A percentile compares a stretch with the other conserved stretches of the same genome.
phyloP scores from a whole-genome alignment of 768 basidiomycete genomes.

The Candolleomyces eurysporus region DNA sequence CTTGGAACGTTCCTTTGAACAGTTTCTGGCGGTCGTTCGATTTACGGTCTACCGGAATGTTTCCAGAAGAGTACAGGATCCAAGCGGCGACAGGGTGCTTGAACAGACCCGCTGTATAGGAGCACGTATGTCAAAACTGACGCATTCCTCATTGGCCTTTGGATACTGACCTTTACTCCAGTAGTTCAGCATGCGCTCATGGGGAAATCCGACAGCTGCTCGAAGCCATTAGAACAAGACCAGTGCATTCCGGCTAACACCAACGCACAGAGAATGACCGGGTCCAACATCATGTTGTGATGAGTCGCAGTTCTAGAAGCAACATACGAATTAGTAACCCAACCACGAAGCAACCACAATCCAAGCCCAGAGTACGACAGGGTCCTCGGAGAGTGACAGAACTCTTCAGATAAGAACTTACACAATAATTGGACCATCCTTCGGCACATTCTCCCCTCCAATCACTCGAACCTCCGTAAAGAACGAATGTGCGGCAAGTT shows the following conservation, averaged over 20 bases:
- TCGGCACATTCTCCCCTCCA: slow-evolving; percentile 85
- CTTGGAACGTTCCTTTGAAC: slow-evolving; percentile 88
- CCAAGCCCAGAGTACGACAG: neutral
- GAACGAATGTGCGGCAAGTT: slow-evolving; percentile 78
- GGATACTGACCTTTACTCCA: slow-evolving; percentile 81
- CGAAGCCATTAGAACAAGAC: neutral
- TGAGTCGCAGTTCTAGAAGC: slow-evolving; percentile 43
- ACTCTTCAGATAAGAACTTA: slow-evolving; percentile 39
- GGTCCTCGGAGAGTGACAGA: neutral
- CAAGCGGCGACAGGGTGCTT: slow-evolving; percentile 69
- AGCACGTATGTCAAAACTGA: neutral
- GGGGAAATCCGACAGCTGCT: slow-evolving; percentile 78
- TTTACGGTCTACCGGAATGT: slow-evolving; percentile 95
- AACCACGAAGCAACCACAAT: neutral
- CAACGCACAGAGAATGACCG: slow-evolving; percentile 71
- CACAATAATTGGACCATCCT: slow-evolving; percentile 90
- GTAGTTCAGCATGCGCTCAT: slow-evolving; percentile 79
- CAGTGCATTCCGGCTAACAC: neutral
- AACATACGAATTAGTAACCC: neutral
- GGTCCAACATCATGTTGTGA: slow-evolving; percentile 96
- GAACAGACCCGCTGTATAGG: slow-evolving; percentile 66
- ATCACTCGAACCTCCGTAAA: slow-evolving; percentile 86
- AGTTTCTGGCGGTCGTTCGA: slow-evolving; percentile 87
- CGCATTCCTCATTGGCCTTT: no score
- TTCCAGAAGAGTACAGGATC: slow-evolving; percentile 86